A percentile compares a stretch with the other conserved stretches of the same genome.
These are phyloP conservation scores for Isatis lusitanica DNA, from an alignment of 441 rosid species.

Conservation along the genomic window DNA sequence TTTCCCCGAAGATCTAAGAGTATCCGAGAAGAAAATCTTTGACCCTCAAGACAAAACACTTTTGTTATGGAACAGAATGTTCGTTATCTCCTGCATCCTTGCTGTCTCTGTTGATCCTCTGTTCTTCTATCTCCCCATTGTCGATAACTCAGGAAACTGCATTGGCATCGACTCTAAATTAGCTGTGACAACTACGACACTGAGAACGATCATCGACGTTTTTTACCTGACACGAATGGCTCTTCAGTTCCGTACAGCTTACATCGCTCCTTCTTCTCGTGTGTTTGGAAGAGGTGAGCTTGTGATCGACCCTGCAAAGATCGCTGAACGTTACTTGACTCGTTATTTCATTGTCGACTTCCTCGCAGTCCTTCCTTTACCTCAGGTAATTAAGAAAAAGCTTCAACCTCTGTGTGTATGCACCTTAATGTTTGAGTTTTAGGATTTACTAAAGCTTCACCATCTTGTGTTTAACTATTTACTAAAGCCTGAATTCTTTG, in stretches of 20 bases:
- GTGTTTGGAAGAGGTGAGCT: slow-evolving; percentile 94
- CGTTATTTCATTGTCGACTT: slow-evolving; percentile 74
- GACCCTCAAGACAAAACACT: slow-evolving; percentile 88
- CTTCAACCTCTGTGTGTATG: neutral
- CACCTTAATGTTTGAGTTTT: no score
- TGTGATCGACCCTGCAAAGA: slow-evolving; percentile 81
- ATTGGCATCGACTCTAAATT: slow-evolving; percentile 60
- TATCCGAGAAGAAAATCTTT: slow-evolving; percentile 63
- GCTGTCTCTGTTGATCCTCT: slow-evolving; percentile 82
- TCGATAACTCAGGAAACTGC: slow-evolving; percentile 51
- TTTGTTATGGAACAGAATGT: slow-evolving; percentile 77
- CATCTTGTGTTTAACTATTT: neutral
- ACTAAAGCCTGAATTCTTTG: neutral
- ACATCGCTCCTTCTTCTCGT: slow-evolving; percentile 86
- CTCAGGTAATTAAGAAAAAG: slow-evolving; percentile 52
- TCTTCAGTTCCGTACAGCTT: slow-evolving; percentile 85
- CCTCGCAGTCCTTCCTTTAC: slow-evolving; percentile 77
- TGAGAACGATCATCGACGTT: slow-evolving; percentile 61
- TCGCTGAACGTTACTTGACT: slow-evolving; percentile 62
- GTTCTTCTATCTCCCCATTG: slow-evolving; percentile 79
- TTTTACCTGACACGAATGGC: slow-evolving; percentile 71
- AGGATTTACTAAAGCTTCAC: neutral
- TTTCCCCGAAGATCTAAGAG: slow-evolving; percentile 81
- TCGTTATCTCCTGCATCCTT: slow-evolving; percentile 71
- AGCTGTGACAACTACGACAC: slow-evolving; percentile 59